These are phyloP conservation scores for Brassica juncea DNA, from an alignment of 345 rosid species.

Conservation along the genomic window DNA sequence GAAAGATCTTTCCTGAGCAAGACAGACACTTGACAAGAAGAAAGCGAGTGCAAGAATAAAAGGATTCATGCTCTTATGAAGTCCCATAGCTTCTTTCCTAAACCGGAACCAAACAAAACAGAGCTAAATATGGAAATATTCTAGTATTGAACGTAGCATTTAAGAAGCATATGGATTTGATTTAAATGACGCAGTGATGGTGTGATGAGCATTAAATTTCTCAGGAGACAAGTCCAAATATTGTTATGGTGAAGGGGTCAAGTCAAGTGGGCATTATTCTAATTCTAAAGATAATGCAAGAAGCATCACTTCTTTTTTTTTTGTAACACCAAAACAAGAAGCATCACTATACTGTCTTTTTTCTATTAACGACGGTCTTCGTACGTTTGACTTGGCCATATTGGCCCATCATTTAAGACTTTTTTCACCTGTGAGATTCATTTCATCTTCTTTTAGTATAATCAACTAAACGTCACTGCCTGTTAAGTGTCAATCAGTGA, in stretches of 20 bases:
- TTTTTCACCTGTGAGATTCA: slow-evolving; percentile 13
- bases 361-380: slow-evolving; percentile 19
- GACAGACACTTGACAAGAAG: slow-evolving; percentile 4
- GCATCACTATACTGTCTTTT: background rate
- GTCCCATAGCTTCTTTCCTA: slow-evolving; percentile 20
- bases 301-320: background rate
- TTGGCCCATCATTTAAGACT: background rate
- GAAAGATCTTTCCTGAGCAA: slow-evolving; percentile 29
- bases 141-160: background rate
- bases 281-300: slow-evolving; percentile 13
- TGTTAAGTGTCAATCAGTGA: background rate
- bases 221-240: slow-evolving; percentile 27
- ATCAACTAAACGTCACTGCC: slow-evolving; percentile 10
- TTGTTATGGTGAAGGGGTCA: slow-evolving; percentile 19
- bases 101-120: background rate
- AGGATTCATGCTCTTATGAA: slow-evolving; percentile 8
- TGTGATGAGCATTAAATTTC: background rate
- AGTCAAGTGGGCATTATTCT: slow-evolving; percentile 28
- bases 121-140: slow-evolving; percentile 1
- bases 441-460: background rate
- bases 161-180: background rate
- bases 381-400: slow-evolving; percentile 10
- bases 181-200: background rate
- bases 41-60: slow-evolving; percentile 10
- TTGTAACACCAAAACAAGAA: background rate